Percentiles rank a stretch among this genome's conserved stretches.
phyloP scores from a whole-genome alignment of 345 rosid genomes.

The Gossypium bickii region DNA sequence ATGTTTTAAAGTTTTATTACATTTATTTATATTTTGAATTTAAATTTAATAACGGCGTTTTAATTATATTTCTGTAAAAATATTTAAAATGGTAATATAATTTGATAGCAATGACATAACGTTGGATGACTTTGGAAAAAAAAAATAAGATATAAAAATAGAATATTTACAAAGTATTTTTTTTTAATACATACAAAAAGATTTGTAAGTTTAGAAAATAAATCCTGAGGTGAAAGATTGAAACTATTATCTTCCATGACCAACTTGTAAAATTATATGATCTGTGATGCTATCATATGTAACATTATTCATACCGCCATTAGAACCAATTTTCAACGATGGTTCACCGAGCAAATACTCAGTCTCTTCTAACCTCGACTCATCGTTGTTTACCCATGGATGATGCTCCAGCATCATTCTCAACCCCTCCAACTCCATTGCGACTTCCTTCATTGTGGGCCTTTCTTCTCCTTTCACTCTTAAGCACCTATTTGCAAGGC shows the following conservation, averaged over 20 bases:
- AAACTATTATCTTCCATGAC: constrained; percentile 7
- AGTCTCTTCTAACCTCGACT: constrained; percentile 19
- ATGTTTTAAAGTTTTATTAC: too few species aligned
- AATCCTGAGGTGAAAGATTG: too few species aligned
- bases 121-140: too few species aligned
- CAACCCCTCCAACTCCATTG: constrained; percentile 24
- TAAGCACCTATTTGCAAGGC: constrained; percentile 27
- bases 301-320: neutral
- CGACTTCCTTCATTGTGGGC: constrained; percentile 37
- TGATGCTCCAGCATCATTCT: constrained; percentile 11
- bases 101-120: too few species aligned
- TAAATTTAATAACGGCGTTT: too few species aligned
- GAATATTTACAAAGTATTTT: too few species aligned
- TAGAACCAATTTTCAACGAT: neutral
- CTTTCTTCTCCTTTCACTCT: constrained; percentile 30
- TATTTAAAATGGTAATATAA: too few species aligned
- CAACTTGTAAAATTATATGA: neutral
- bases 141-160: too few species aligned
- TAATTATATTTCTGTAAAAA: too few species aligned
- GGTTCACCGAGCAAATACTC: constrained; percentile 16
- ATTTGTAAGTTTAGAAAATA: too few species aligned
- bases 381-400: constrained; percentile 17
- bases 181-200: too few species aligned
- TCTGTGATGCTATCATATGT: constrained; percentile 17
- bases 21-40: too few species aligned